Evolutionary conservation across 257 asterid genomes (phyloP), one percentile per base, ranked within the genome.

Genomic region (Penstemon eatonii): DNA sequence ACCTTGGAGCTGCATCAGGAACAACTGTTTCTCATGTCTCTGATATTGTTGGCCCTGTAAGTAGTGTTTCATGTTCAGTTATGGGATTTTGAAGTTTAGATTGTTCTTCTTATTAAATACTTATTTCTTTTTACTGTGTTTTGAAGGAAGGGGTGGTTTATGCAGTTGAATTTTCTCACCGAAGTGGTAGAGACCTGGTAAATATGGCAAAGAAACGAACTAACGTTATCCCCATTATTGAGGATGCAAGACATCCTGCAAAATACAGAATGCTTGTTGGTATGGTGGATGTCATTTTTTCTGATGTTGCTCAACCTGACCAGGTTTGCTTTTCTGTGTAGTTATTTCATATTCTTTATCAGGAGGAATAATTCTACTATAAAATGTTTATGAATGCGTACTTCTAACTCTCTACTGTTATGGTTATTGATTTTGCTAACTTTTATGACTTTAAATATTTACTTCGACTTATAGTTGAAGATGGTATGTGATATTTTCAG

Each of bases 281-380:
- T 55, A 93, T 93, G 97, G 98, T 93, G 63, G 98, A 93, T 87
- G 98, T 93, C 44, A 84, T 93, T 40, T 90, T 93, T 77, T 93
- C 96, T 82, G 97, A 93, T 81, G 96, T 93, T 88, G 98, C 98
- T 66, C 97, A 93, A 65, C 98, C 98, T 55, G 97, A 93, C 55
- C 98, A 92, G 97, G 98, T 25, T 25, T 25, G 33, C 33, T 25
- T 9, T 43, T 52, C 33, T 43, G 7, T 54, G 43, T 5, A 25
- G 2, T 25, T 25, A 25, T 25, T 25, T 25, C 33, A 25, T 1
- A 25, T 25, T 1, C 33, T 25, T 25, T 25, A 25, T 25, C 33
- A 25, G 33, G 33, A 25, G 33, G 2, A 25, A 25, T 25, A 1
- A 25, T 25, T 1, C 33, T 25, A 25, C 33, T 1, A 25, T 25